phyloP scores from a whole-genome alignment of 2,329 filamentous ascomycete species.

The Nemania sp. region DNA sequence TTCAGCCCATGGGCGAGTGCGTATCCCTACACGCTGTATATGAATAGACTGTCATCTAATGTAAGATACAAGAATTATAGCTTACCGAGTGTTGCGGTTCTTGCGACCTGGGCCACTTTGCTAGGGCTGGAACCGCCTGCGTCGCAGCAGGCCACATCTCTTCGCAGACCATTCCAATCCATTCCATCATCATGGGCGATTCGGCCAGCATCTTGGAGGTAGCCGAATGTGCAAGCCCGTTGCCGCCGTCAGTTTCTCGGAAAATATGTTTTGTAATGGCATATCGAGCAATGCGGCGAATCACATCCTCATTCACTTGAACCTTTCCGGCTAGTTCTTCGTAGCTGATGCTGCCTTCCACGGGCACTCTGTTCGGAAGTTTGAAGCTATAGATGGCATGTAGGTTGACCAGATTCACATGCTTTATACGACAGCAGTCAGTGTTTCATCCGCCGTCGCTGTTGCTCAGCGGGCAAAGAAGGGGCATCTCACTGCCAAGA shows the following conservation, averaged over 20 bases:
- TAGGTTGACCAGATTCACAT: not conserved
- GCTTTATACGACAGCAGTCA: not conserved
- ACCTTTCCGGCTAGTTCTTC: not conserved
- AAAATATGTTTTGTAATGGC: conserved; percentile 1
- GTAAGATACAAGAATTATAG: not conserved
- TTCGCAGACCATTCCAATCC: not conserved
- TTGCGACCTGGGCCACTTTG: not conserved
- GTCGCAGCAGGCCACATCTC: not conserved
- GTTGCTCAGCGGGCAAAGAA: not conserved
- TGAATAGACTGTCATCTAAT: not conserved
- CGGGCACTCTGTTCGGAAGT: not conserved
- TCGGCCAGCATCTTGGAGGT: not conserved
- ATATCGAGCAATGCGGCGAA: not conserved
- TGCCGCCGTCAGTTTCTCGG: not conserved
- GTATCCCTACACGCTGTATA: not conserved
- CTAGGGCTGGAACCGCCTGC: not conserved
- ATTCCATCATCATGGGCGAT: not conserved
- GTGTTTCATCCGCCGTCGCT: not conserved
- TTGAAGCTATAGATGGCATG: not conserved
- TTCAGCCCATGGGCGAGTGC: not conserved
- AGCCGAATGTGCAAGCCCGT: not conserved
- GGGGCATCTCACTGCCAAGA: not conserved
- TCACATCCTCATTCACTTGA: not conserved
- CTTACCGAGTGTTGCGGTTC: not conserved
- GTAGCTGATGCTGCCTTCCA: not conserved